Evolutionary conservation across 768 basidiomycete genomes (phyloP), one percentile per base, ranked within the genome.

Genomic region (Phaffia australis): DNA sequence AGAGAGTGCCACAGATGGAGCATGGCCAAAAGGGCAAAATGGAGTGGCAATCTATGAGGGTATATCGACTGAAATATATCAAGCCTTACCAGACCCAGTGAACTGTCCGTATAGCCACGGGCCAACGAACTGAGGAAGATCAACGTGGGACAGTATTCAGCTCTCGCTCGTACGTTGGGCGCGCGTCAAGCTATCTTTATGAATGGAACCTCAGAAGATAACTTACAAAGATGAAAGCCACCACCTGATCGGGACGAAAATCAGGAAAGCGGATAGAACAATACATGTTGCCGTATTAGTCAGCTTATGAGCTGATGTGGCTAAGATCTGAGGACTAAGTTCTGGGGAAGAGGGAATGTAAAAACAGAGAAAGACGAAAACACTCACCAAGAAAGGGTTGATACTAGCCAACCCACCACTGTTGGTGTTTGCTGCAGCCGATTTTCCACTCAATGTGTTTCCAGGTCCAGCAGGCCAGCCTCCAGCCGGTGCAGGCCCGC

Each of bases 401-500:
- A 65, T 50, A 7, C 19, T 51, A 2, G 49, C 48, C 23, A 61
- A 16, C 47, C 60, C 49, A 21, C 60, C 47, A 16, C 32, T 52
- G 50, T 63, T 30, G 2, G 21, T 51, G 18, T n/a, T 21, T 25
- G 1, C 56, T 25, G 9, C 27, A 46, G 18, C 29, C 47, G 25
- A 29, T 29, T n/a, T 54, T 29, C 65, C 65, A 21, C 60, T 60
- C 21, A 66, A 52, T 15, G 65, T 66, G 49, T 66, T 51, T 8
- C 65, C 65, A 21, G 42, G 42, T 18, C 49, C 42, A 21, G 46
- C 61, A 23, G 65, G 65, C 65, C 65, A 66, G n/a, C 65, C 65
- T 51, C 65, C 65, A 19, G 42, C 52, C 1, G 63, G 63, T 3
- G 63, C 42, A 19, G 63, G 54, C 29, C 60, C 60, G 15, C 51